Percentiles rank a stretch among this genome's conserved stretches.
These are phyloP conservation scores for Boletus tomentosulus DNA, from an alignment of 768 basidiomycete genomes.

Conservation along the genomic window DNA sequence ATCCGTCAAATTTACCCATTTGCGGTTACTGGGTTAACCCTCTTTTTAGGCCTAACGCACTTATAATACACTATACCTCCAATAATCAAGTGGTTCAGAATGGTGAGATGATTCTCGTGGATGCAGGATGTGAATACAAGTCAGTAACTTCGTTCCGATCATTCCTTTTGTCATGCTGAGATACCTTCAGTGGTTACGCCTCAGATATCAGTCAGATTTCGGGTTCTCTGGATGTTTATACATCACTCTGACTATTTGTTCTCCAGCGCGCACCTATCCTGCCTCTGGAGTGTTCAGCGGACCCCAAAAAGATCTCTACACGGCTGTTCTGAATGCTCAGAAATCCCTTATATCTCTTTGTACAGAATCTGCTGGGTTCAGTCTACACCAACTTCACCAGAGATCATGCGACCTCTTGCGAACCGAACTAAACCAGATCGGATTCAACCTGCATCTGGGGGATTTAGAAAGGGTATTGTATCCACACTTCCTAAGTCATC, in stretches of 20 bases:
- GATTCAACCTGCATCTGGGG: conserved; percentile 39
- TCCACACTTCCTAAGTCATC: conserved; percentile 91
- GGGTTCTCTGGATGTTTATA: neutral
- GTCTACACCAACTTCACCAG: conserved; percentile 74
- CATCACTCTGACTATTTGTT: conserved; percentile 4
- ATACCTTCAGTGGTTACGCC: conserved; percentile 68
- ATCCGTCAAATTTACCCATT: conserved; percentile 8
- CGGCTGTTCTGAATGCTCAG: conserved; percentile 68
- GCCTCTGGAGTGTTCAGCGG: conserved; percentile 74
- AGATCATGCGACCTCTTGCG: conserved; percentile 63
- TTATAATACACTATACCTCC: conserved; percentile 91
- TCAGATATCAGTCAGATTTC: conserved; percentile 79
- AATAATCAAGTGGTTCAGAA: conserved; percentile 76
- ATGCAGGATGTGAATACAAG: conserved; percentile 94
- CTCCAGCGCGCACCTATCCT: conserved; percentile 81
- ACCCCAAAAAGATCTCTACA: conserved; percentile 83
- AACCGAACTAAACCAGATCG: conserved; percentile 67
- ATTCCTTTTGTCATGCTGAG: conserved; percentile 2
- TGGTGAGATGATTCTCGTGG: conserved; percentile 78
- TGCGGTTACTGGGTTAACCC: neutral
- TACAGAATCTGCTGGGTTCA: conserved; percentile 50
- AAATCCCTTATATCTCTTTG: conserved; percentile 63
- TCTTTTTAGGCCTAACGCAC: conserved; percentile 65
- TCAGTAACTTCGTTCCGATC: conserved; percentile 31
- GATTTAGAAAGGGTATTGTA: conserved; percentile 73